Evolutionary conservation across 257 asterid species (phyloP).

Genomic region (Solanum corneliomulleri): DNA sequence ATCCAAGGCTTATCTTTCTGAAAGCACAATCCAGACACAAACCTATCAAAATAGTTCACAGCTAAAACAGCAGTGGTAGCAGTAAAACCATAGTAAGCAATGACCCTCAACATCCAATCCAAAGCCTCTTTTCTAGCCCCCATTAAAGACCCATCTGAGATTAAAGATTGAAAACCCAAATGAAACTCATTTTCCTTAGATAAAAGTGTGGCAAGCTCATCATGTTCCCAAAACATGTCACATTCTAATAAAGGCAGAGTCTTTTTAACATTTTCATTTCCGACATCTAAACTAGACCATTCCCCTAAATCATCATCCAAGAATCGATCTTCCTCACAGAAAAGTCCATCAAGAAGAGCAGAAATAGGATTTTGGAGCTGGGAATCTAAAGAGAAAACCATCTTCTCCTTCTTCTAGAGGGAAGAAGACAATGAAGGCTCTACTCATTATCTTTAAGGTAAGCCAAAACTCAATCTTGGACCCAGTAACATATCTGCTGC

Average conservation of each 20-base stretch:
- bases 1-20: conserved; percentile 94
- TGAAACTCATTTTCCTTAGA: conserved; percentile 38
- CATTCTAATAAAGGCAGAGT: conserved; percentile 33
- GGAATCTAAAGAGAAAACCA: conserved; percentile 39
- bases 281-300: conserved; percentile 17
- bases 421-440: conserved; percentile 55
- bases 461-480: conserved; percentile 40
- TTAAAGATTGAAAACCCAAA: conserved; percentile 2
- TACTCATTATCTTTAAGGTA: conserved; percentile 53
- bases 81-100: conserved; percentile 44
- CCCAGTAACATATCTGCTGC: conserved; percentile 35
- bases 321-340: conserved; percentile 66
- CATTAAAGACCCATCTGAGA: conserved; percentile 31
- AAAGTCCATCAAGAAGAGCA: conserved; percentile 40
- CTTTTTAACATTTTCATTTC: conserved; percentile 14
- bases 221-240: conserved; percentile 81
- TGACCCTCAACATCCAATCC: conserved; percentile 63
- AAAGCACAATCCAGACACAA: conserved; percentile 39
- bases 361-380: conserved; percentile 46
- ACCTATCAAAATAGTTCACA: conserved; percentile 62
- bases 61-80: conserved; percentile 59
- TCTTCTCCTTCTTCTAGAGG: conserved; percentile 37
- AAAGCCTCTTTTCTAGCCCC: conserved; percentile 48
- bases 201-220: conserved; percentile 49
- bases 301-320: conserved; percentile 31